Percentiles rank a stretch among this genome's conserved stretches.
Conservation (phyloP, 1,284 basidiomycete genomes). For the Malassezia japonica region DNA sequence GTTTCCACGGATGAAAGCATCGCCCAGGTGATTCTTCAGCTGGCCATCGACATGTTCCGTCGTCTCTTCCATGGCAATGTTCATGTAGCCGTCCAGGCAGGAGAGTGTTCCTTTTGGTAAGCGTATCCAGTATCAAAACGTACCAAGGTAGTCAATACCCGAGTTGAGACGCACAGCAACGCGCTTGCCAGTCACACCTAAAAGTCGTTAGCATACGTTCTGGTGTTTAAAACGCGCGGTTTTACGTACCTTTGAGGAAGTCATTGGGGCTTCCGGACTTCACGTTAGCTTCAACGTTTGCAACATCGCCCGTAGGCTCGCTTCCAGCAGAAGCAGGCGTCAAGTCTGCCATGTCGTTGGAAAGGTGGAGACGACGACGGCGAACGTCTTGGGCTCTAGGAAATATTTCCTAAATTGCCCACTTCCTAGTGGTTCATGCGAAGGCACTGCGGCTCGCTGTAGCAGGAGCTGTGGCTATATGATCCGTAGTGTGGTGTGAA, state of each 20-base stretch:
- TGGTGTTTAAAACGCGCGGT: constrained; percentile 50
- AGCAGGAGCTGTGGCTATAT: too few species aligned
- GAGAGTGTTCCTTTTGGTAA: constrained; percentile 67
- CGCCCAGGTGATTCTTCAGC: constrained; percentile 79
- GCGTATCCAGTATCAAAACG: constrained; percentile 31
- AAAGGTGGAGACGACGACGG: background rate
- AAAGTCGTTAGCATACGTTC: background rate
- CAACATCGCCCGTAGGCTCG: constrained; percentile 50
- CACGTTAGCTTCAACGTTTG: background rate
- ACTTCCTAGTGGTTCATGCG: too few species aligned
- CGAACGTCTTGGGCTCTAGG: too few species aligned
- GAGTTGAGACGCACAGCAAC: constrained; percentile 90
- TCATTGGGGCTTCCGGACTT: constrained; percentile 39
- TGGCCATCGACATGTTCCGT: constrained; percentile 83
- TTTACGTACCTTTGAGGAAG: constrained; percentile 34
- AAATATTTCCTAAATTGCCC: background rate
- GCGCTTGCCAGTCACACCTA: constrained; percentile 74
- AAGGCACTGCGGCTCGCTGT: too few species aligned
- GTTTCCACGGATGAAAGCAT: constrained; percentile 90
- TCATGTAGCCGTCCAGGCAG: constrained; percentile 88
- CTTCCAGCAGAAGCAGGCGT: background rate
- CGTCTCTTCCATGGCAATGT: constrained; percentile 92
- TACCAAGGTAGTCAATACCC: constrained; percentile 90
- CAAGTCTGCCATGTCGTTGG: background rate
- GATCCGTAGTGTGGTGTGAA: too few species aligned